A percentile compares a stretch with the other conserved stretches of the same genome.
These are phyloP conservation scores for Angophora floribunda DNA, from an alignment of 345 rosid species.

Conservation along the genomic window DNA sequence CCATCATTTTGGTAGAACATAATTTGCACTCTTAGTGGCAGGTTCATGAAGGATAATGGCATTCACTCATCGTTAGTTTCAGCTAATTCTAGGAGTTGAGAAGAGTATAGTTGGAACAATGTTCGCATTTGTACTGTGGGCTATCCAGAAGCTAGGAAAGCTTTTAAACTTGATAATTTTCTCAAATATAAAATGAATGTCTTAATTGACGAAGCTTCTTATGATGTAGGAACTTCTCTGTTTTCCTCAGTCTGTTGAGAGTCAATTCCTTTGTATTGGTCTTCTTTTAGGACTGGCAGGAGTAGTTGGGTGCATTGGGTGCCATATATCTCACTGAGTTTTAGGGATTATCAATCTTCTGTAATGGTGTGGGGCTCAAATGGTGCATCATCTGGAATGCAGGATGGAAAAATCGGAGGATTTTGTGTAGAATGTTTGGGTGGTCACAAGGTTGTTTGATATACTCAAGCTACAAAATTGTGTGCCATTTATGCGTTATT, in stretches of 20 bases:
- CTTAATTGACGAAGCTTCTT: neutral
- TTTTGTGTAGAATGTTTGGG: neutral
- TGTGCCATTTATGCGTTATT: neutral
- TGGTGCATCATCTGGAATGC: neutral
- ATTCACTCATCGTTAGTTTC: neutral
- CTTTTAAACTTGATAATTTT: neutral
- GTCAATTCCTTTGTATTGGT: neutral
- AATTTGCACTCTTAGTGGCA: neutral
- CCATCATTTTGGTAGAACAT: neutral
- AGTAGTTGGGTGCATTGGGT: neutral
- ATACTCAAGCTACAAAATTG: neutral
- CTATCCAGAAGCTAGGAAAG: neutral
- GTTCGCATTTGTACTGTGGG: neutral
- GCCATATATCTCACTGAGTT: neutral
- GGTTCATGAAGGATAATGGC: neutral
- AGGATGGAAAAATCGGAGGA: neutral
- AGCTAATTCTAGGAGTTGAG: neutral
- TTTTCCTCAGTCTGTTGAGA: neutral
- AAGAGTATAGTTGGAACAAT: neutral
- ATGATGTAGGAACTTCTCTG: neutral
- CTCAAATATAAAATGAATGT: neutral
- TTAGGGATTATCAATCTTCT: neutral
- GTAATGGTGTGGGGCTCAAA: neutral
- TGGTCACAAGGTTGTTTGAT: neutral
- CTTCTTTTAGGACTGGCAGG: neutral